These are phyloP conservation scores for Oryza brachyantha DNA, from an alignment of 176 grass and related monocot species.

Conservation along the genomic window DNA sequence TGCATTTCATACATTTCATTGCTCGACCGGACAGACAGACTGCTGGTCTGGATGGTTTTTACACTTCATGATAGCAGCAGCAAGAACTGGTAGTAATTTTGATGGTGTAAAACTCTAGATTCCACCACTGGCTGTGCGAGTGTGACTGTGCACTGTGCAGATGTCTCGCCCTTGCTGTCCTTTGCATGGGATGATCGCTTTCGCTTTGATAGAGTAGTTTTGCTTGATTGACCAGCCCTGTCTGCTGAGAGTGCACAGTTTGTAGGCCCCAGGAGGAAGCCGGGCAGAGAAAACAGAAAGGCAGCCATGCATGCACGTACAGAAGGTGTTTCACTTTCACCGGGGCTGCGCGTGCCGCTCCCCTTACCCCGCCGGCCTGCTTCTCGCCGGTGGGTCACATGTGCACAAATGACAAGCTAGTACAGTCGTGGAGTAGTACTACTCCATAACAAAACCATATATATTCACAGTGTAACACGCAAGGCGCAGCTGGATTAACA, in stretches of 20 bases:
- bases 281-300: conserved; percentile 41
- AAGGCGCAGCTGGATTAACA: no score
- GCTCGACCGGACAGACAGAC: conserved; percentile 20
- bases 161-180: not conserved
- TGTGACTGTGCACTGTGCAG: not conserved
- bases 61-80: not conserved
- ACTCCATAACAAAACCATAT: not conserved
- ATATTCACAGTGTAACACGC: not conserved
- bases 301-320: conserved; percentile 14
- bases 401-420: not conserved
- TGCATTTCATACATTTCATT: conserved; percentile 18
- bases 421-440: no score
- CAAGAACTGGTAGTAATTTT: not conserved
- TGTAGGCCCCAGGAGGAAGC: not conserved
- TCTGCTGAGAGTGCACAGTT: not conserved
- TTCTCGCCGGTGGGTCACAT: not conserved
- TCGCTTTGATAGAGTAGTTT: not conserved
- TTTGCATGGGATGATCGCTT: not conserved
- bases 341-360: conserved; percentile 2
- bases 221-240: not conserved
- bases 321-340: conserved; percentile 12
- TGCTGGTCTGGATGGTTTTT: not conserved
- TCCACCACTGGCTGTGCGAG: not conserved
- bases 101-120: not conserved
- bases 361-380: not conserved